Conservation (phyloP, 2,329 filamentous ascomycete species). For the Pseudogymnoascus verrucosus region DNA sequence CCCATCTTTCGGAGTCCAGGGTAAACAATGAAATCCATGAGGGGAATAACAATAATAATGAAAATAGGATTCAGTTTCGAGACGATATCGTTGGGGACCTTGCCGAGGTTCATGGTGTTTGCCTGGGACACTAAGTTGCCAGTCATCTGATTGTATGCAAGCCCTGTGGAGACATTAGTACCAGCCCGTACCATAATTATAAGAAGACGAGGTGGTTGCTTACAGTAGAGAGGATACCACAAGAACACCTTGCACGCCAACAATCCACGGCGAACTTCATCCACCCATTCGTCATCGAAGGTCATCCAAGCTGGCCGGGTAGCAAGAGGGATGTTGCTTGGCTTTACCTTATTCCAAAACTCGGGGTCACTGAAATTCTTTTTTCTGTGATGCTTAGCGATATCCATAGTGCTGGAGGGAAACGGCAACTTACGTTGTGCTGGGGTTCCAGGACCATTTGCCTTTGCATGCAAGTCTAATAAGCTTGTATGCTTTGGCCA, state of each 20-base stretch:
- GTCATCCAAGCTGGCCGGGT: constrained; percentile 66
- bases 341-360: constrained; percentile 64
- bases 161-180: constrained; percentile 33
- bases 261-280: constrained; percentile 64
- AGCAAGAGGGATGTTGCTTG: constrained; percentile 48
- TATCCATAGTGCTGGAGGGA: neutral
- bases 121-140: constrained; percentile 57
- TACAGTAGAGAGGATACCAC: constrained; percentile 40
- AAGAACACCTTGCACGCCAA: constrained; percentile 62
- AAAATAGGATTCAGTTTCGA: constrained; percentile 69
- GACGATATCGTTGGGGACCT: constrained; percentile 70
- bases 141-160: constrained; percentile 52
- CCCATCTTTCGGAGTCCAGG: constrained; percentile 55
- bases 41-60: constrained; percentile 66
- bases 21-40: constrained; percentile 63
- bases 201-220: constrained; percentile 22
- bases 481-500: constrained; percentile 57
- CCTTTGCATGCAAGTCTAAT: constrained; percentile 54
- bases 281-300: constrained; percentile 77
- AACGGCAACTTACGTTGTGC: constrained; percentile 24
- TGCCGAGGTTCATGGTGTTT: constrained; percentile 56
- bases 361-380: constrained; percentile 41
- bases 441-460: constrained; percentile 53
- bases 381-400: constrained; percentile 10
- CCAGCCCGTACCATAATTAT: constrained; percentile 49